Conservation (phyloP, 768 basidiomycete genomes). For the Russula earlei region DNA sequence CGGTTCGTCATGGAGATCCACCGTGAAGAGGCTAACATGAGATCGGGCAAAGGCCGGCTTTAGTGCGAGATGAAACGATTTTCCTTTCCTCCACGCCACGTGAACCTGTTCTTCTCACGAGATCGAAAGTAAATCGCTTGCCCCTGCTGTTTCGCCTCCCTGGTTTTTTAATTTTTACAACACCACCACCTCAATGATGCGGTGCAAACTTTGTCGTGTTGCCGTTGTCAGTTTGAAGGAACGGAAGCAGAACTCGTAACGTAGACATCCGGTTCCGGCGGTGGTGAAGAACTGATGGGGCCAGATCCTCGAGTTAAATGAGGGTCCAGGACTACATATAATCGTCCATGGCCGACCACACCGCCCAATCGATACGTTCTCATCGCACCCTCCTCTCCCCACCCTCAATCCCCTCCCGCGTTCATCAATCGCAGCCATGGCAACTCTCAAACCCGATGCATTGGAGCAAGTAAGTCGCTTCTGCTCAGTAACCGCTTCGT, state of each 20-base stretch:
- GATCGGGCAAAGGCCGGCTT: too few species aligned
- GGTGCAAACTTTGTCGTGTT: not conserved
- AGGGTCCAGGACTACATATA: slow-evolving; percentile 9
- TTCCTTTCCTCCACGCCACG: not conserved
- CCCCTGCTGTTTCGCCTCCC: too few species aligned
- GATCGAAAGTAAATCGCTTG: too few species aligned
- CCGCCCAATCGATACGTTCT: slow-evolving; percentile 4
- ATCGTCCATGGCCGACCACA: slow-evolving; percentile 1
- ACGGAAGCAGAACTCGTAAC: slow-evolving; percentile 15
- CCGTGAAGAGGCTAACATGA: not conserved
- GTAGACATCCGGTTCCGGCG: slow-evolving; percentile 11
- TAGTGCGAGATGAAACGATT: not conserved
- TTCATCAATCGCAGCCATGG: not conserved
- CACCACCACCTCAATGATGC: not conserved
- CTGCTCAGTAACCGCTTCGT: not conserved
- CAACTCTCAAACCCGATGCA: slow-evolving; percentile 13
- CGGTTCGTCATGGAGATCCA: not conserved
- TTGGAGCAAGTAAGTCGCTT: slow-evolving; percentile 17
- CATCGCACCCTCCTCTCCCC: slow-evolving; percentile 1
- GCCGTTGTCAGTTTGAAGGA: not conserved
- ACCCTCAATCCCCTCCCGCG: not conserved
- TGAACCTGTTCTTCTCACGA: not conserved
- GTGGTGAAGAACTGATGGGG: slow-evolving; percentile 17
- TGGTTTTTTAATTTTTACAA: not conserved
- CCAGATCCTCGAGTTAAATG: slow-evolving; percentile 9